phyloP scores from a whole-genome alignment of 169 alveolate species.

The Besnoitia besnoiti region DNA sequence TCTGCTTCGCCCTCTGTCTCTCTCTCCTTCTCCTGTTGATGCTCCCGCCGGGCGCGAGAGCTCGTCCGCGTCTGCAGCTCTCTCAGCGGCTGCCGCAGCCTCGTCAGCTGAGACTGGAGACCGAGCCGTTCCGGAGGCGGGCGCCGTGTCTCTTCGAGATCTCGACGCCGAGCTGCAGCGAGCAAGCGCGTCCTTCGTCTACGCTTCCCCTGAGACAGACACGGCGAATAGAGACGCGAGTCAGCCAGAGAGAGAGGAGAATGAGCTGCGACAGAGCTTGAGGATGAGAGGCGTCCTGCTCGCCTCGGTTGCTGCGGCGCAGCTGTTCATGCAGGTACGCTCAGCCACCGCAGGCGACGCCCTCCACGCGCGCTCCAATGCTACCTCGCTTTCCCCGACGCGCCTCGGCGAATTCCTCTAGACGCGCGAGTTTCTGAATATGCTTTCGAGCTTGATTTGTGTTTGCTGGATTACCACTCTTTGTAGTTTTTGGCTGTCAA shows the following conservation, averaged over 20 bases:
- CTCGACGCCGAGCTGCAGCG: background rate
- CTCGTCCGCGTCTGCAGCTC: too few relatives aligned
- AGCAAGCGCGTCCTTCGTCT: background rate
- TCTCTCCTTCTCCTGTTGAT: too few relatives aligned
- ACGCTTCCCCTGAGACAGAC: background rate
- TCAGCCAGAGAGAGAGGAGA: background rate
- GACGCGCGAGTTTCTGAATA: too few relatives aligned
- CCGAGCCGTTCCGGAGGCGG: too few relatives aligned
- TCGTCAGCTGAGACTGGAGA: too few relatives aligned
- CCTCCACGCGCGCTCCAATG: too few relatives aligned
- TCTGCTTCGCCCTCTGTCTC: background rate
- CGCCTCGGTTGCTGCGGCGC: constrained; percentile 25
- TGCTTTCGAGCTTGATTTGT: background rate
- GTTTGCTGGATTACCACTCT: too few relatives aligned
- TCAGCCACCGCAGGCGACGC: too few relatives aligned
- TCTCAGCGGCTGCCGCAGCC: too few relatives aligned
- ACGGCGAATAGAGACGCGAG: background rate
- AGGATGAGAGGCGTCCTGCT: background rate
- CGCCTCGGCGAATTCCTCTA: background rate
- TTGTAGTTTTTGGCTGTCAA: background rate
- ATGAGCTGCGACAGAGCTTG: constrained; percentile 2
- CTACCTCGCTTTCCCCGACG: too few relatives aligned
- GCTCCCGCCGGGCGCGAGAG: too few relatives aligned
- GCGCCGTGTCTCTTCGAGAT: background rate
- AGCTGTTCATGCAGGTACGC: constrained; percentile 26